Conservation (phyloP, 306 rosid species). For the Glycine tomentella region DNA sequence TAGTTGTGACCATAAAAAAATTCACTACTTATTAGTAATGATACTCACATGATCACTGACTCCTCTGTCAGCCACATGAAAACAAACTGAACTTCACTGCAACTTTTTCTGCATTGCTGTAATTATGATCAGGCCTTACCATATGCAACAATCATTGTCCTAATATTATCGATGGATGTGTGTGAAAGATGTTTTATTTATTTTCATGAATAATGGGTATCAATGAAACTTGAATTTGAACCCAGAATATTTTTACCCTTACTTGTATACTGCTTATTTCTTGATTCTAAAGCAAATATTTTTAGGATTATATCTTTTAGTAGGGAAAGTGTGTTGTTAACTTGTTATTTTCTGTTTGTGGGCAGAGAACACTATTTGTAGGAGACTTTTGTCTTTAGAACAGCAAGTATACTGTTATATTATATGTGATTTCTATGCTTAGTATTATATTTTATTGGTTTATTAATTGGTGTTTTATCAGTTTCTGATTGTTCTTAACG, state of each 20-base stretch:
- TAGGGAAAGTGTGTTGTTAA: neutral
- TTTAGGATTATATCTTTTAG: neutral
- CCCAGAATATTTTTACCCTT: neutral
- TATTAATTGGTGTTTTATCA: neutral
- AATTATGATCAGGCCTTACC: neutral
- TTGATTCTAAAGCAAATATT: neutral
- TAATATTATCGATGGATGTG: conserved; percentile 22
- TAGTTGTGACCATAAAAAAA: neutral
- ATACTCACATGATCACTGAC: neutral
- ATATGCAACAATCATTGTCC: conserved; percentile 20
- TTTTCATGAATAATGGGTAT: conserved; percentile 1
- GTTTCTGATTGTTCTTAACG: conserved; percentile 31
- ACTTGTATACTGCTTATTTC: conserved; percentile 8
- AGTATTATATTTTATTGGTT: neutral
- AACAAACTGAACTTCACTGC: conserved; percentile 26
- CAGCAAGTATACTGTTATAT: neutral
- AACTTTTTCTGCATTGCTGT: conserved; percentile 16
- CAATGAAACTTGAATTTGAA: conserved; percentile 4
- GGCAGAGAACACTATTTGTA: neutral
- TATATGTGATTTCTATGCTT: neutral
- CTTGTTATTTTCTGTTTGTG: neutral
- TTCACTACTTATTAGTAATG: neutral
- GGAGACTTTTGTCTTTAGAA: neutral
- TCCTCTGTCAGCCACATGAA: neutral
- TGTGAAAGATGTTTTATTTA: conserved; percentile 22